phyloP scores from a whole-genome alignment of 2,329 filamentous ascomycete genomes.

The Aspergillus luchuensis region DNA sequence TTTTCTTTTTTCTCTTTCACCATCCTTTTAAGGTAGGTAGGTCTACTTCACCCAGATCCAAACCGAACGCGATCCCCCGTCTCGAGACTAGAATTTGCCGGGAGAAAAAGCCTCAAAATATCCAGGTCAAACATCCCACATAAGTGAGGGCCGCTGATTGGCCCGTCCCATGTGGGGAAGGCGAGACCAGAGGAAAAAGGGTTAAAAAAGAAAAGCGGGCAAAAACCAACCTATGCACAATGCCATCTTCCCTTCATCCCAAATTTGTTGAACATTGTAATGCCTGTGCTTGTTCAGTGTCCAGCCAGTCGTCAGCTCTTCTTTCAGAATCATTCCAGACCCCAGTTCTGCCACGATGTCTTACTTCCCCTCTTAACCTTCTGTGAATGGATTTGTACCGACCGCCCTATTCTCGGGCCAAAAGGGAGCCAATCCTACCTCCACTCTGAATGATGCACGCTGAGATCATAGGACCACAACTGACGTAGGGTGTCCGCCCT shows the following conservation, averaged over 20 bases:
- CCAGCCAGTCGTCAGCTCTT: neutral
- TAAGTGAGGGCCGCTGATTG: constrained; percentile 9
- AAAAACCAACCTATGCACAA: neutral
- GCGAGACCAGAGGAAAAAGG: constrained; percentile 4
- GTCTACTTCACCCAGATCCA: neutral
- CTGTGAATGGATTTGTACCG: neutral
- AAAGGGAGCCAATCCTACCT: constrained; percentile 10
- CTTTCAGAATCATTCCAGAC: neutral
- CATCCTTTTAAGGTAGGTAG: neutral
- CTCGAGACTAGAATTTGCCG: neutral
- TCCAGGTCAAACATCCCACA: constrained; percentile 18
- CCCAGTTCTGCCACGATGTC: neutral
- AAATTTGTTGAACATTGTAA: neutral
- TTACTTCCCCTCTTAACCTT: neutral
- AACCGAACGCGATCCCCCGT: neutral
- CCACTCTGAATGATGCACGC: constrained; percentile 21
- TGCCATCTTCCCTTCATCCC: neutral
- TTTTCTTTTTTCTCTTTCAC: neutral
- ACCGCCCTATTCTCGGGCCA: neutral
- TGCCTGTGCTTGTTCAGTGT: neutral
- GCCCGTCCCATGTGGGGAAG: constrained; percentile 15
- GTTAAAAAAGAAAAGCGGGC: neutral
- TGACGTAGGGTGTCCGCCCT: constrained; percentile 20
- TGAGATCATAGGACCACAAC: constrained; percentile 27
- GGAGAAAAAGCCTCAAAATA: constrained; percentile 2